phyloP scores from a whole-genome alignment of 768 basidiomycete genomes.

The Lactarius quietus region DNA sequence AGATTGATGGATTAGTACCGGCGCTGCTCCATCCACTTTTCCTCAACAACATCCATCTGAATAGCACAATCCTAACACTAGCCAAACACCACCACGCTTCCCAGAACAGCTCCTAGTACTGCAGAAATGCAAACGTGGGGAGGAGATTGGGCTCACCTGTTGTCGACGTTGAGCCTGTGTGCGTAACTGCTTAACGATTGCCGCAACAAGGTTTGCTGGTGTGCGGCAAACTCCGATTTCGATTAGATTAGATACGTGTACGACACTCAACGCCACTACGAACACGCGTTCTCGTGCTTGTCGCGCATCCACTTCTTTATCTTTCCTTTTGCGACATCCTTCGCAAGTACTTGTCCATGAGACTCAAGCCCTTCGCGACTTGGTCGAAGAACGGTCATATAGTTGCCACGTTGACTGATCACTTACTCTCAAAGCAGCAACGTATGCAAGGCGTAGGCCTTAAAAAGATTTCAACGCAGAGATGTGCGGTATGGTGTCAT shows the following conservation, averaged over 20 bases:
- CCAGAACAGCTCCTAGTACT: background rate
- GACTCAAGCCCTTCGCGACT: constrained; percentile 63
- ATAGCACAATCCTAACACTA: constrained; percentile 21
- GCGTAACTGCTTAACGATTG: constrained; percentile 7
- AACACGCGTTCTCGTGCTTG: constrained; percentile 61
- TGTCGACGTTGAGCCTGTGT: constrained; percentile 28
- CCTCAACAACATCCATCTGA: constrained; percentile 32
- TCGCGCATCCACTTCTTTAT: too few species aligned
- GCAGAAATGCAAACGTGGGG: constrained; percentile 7
- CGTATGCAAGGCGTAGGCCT: constrained; percentile 88
- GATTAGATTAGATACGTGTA: constrained; percentile 2
- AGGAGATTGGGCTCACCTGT: constrained; percentile 31
- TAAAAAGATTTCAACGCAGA: background rate
- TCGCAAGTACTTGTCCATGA: constrained; percentile 80
- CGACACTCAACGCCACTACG: constrained; percentile 41
- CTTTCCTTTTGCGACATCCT: too few species aligned
- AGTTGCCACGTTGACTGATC: constrained; percentile 80
- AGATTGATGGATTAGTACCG: constrained; percentile 34
- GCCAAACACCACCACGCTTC: background rate
- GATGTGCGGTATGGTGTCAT: background rate
- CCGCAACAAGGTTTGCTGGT: constrained; percentile 8
- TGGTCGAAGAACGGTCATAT: constrained; percentile 79
- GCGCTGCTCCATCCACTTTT: constrained; percentile 16
- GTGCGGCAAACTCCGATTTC: constrained; percentile 13
- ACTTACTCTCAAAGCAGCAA: constrained; percentile 81